Base-by-base conservation (phyloP, 139 green algal genomes). In the Protoeuglena noctilucae region DNA sequence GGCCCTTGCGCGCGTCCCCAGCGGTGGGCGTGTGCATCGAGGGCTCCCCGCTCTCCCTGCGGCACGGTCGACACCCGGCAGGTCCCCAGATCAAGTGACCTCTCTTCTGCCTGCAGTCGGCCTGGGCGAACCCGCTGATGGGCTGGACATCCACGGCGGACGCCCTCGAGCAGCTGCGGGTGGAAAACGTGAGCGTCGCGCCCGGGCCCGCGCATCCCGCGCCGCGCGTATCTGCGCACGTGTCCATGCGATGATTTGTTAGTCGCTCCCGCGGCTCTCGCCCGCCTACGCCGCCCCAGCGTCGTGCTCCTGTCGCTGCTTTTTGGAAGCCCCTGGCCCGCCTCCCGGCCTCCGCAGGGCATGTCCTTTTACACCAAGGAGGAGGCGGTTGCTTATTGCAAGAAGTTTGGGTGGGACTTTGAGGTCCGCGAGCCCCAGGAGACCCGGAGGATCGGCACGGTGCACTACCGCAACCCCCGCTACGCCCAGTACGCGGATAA, bases 121-220 rank as follows among this genome's bases (percentile, higher is more conserved):
- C 83, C 71, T 96, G 88, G 88, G 60, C 82, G 51, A 96, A 96
- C 72, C 87, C 88, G 1, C 73, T 96, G 2, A 96, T 96, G 54
- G 88, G 88, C 6, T 96, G 89, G 88, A 96, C 87, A n/a, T 94
- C 83, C 19, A 94, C 87, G 4, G 80, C 70, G 0, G 88, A 96
- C 63, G 63, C 83, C 0, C 48, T 86, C 27, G 85, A 93, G 62
- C n/a, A 28, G 5, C 6, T 43, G 34, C 34, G 34, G 34, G 12
- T 12, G 34, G 34, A 43, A 12, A 43, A 43, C 34, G n/a, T n/a
- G n/a, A 86, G 83, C 48, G 75, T 90, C 23, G 63, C 29, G 1
- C 65, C 77, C 26, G 50, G 71, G 1, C 47, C 61, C 21, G 25
- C 5, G 4, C 19, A n/a, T n/a, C 43, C 25, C 9, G 12, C 43